A percentile compares a stretch with the other conserved stretches of the same genome.
phyloP scores from a whole-genome alignment of 2,329 filamentous ascomycete genomes.

The Lachnum nothofagi region DNA sequence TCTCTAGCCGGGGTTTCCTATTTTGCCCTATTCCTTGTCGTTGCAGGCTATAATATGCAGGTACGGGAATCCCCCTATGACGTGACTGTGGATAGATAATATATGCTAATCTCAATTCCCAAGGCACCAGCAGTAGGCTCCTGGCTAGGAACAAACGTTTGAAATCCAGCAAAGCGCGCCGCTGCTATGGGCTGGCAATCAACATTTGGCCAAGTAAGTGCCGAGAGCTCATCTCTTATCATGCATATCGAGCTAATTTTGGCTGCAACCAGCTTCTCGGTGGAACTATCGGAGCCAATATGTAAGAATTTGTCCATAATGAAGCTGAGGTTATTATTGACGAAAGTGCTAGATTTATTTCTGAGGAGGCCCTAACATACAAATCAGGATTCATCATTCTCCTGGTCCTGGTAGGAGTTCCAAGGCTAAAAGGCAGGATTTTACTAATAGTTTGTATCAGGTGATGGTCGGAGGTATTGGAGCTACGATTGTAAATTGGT shows the following conservation, averaged over 20 bases:
- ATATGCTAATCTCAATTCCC: conserved; percentile 46
- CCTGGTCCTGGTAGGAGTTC: conserved; percentile 35
- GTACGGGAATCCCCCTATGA: conserved; percentile 64
- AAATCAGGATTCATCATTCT: conserved; percentile 33
- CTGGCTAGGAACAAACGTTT: conserved; percentile 47
- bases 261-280: background rate
- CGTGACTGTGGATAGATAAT: conserved; percentile 32
- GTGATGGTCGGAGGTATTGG: conserved; percentile 11
- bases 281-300: conserved; percentile 12
- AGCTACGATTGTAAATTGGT: conserved; percentile 12
- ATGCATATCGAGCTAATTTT: background rate
- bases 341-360: no score
- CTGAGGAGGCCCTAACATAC: conserved; percentile 35
- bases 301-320: no score
- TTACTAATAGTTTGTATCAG: conserved; percentile 16
- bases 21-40: conserved; percentile 73
- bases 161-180: conserved; percentile 25
- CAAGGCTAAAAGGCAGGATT: conserved; percentile 15
- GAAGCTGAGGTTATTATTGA: no score
- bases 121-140: conserved; percentile 29
- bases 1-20: conserved; percentile 60
- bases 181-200: conserved; percentile 30
- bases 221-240: conserved; percentile 18
- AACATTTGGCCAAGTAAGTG: conserved; percentile 27
- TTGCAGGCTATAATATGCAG: conserved; percentile 78